phyloP scores from a whole-genome alignment of 768 basidiomycete genomes.

The Brasilioporus rufonigricans region DNA sequence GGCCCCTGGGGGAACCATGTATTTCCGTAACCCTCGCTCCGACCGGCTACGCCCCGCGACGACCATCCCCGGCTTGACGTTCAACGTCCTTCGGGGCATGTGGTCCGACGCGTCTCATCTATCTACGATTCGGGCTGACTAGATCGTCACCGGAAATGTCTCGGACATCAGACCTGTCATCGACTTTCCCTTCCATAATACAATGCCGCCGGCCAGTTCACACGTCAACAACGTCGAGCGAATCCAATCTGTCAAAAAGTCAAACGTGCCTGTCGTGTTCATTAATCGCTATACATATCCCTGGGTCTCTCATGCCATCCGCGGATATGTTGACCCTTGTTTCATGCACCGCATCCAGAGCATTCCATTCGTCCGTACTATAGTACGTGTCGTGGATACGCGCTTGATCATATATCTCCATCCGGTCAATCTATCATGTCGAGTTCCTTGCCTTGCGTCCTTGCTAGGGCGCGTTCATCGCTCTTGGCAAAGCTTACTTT shows the following conservation, averaged over 20 bases:
- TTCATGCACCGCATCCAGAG: background rate
- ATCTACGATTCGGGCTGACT: background rate
- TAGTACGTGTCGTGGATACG: background rate
- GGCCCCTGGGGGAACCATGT: background rate
- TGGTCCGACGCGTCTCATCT: background rate
- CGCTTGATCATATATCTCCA: background rate
- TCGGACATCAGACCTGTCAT: background rate
- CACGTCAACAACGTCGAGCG: constrained; percentile 7
- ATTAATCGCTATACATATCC: background rate
- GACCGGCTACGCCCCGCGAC: background rate
- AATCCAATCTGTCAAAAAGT: constrained; percentile 1
- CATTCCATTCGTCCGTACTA: background rate
- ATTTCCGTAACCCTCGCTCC: background rate
- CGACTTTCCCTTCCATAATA: background rate
- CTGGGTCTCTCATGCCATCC: background rate
- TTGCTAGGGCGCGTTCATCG: background rate
- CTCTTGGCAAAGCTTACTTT: background rate
- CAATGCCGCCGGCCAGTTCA: constrained; percentile 9
- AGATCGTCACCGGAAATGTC: background rate
- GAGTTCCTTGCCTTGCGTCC: background rate
- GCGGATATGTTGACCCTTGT: constrained; percentile 1
- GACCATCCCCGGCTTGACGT: background rate
- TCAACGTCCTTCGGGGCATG: background rate
- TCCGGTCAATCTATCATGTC: background rate
- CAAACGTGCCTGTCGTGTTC: constrained; percentile 5